phyloP scores from a whole-genome alignment of 108 stramenopile species.

The Chaetoceros muelleri region DNA sequence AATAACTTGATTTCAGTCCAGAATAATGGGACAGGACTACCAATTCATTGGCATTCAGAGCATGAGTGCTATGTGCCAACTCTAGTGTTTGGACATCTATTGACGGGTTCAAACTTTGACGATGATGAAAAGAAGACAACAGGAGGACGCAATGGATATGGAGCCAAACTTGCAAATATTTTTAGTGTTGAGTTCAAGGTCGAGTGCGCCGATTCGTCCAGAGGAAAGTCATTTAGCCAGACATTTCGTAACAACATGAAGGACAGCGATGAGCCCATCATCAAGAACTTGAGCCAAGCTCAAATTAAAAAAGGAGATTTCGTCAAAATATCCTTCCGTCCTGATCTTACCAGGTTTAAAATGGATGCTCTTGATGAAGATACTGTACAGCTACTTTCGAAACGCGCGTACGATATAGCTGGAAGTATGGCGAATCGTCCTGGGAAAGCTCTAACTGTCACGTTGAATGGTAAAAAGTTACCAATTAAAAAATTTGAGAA shows the following conservation, averaged over 20 bases:
- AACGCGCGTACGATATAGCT: slow-evolving; percentile 98
- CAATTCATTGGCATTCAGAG: slow-evolving; percentile 64
- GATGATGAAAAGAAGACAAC: slow-evolving; percentile 97
- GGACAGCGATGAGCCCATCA: slow-evolving; percentile 40
- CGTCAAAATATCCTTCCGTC: slow-evolving; percentile 94
- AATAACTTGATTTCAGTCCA: slow-evolving; percentile 83
- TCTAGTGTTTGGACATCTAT: slow-evolving; percentile 95
- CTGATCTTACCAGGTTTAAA: slow-evolving; percentile 88
- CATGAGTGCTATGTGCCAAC: slow-evolving; percentile 86
- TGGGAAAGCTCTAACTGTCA: slow-evolving; percentile 81
- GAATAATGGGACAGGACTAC: slow-evolving; percentile 87
- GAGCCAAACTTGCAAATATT: slow-evolving; percentile 99
- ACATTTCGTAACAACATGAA: slow-evolving; percentile 90
- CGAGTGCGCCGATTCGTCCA: slow-evolving; percentile 81
- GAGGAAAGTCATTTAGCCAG: slow-evolving; percentile 76
- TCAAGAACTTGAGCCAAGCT: slow-evolving; percentile 48
- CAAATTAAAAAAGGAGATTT: slow-evolving; percentile 85
- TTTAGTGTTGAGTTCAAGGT: slow-evolving; percentile 85
- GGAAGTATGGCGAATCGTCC: slow-evolving; percentile 78
- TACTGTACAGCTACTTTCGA: slow-evolving; percentile 79
- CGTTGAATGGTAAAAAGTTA: slow-evolving; percentile 87
- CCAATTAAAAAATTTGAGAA: slow-evolving; percentile 87
- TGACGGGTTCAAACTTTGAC: slow-evolving; percentile 98
- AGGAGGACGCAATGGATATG: slow-evolving; percentile 98
- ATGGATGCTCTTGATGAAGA: slow-evolving; percentile 89